Evolutionary conservation across 2,329 filamentous ascomycete species (phyloP), one percentile per base, ranked within the genome.

Genomic region (Apiospora saccharicola): DNA sequence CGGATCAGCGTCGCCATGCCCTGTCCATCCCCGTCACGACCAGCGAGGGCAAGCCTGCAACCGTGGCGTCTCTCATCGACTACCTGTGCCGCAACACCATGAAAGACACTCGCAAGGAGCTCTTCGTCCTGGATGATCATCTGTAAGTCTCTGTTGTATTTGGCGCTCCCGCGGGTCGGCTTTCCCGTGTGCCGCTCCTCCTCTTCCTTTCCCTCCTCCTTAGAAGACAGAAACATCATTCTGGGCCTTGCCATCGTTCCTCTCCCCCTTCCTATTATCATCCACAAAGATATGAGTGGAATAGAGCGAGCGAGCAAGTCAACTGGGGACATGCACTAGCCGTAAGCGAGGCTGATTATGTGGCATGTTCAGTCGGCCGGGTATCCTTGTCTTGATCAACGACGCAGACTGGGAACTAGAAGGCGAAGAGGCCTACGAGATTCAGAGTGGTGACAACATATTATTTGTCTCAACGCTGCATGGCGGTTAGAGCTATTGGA

Each of bases 321-420:
- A 57, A 26, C 1, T 24, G 30, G 53, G 61, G 57, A 1, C 24
- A 30, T 43, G 34, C 22, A 44, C 53, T 61, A n/a, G 53, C 30
- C 34, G 19, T 44, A 53, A 71, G 71, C 64, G 69, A 73, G 68
- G 73, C 76, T 76, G 74, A 77, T 79, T 76, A 79, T 77, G 73
- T 68, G 70, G 70, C 73, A 73, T 30, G 30, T 69, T 47, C 77
- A 98, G 96, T 73, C 95, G 96, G 70, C 96, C 96, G 6, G 96
- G 96, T 3, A 98, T 99, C 81, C 89, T 99, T 61, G 96, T 98
- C 41, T 88, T 99, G 72, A 97, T 99, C 82, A 99, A 99, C 81
- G 96, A 99, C 78, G 94, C 95, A 37, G 96, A 99, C 82, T 99
- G 96, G 96, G 96, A 98, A 82, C 89, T 99, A 16, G 96, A 98